These are phyloP conservation scores for Schizosaccharomyces japonicus DNA, from an alignment of 805 yeast genomes.

Conservation along the genomic window DNA sequence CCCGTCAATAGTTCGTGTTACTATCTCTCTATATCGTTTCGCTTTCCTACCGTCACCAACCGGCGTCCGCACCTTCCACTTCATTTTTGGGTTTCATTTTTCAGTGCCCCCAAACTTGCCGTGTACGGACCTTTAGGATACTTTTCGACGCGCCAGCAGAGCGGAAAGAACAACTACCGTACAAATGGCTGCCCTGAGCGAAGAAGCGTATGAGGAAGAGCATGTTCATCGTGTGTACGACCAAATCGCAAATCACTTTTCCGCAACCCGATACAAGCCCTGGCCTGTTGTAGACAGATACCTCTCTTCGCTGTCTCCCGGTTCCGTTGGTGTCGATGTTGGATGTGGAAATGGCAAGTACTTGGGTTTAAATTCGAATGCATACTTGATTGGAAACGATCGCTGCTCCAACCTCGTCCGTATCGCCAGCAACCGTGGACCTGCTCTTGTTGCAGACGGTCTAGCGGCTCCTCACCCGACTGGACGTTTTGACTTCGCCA, in stretches of 20 bases:
- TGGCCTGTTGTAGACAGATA: slow-evolving; percentile 86
- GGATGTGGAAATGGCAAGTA: slow-evolving; percentile 98
- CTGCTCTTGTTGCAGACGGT: slow-evolving; percentile 59
- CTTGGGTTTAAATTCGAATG: slow-evolving; percentile 39
- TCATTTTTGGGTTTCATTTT: too few species aligned
- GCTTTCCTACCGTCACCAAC: too few species aligned
- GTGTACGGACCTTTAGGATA: too few species aligned
- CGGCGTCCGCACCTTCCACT: too few species aligned
- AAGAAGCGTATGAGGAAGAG: slow-evolving; percentile 32
- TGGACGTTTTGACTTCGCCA: slow-evolving; percentile 51
- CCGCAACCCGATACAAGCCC: slow-evolving; percentile 82
- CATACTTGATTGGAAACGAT: slow-evolving; percentile 45
- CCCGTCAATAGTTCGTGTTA: too few species aligned
- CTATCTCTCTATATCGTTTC: too few species aligned
- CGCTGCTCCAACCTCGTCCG: slow-evolving; percentile 14
- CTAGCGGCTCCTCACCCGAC: slow-evolving; percentile 34
- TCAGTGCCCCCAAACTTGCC: too few species aligned
- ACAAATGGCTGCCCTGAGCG: slow-evolving; percentile 26
- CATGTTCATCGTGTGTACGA: slow-evolving; percentile 85
- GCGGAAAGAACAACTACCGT: too few species aligned
- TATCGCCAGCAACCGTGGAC: slow-evolving; percentile 22
- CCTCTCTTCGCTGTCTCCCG: slow-evolving; percentile 24
- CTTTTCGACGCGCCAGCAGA: too few species aligned
- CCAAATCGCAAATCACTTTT: slow-evolving; percentile 77
- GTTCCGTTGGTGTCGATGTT: slow-evolving; percentile 65